These are phyloP conservation scores for Elaeagnus macrophylla DNA, from an alignment of 306 rosid species.

Conservation along the genomic window DNA sequence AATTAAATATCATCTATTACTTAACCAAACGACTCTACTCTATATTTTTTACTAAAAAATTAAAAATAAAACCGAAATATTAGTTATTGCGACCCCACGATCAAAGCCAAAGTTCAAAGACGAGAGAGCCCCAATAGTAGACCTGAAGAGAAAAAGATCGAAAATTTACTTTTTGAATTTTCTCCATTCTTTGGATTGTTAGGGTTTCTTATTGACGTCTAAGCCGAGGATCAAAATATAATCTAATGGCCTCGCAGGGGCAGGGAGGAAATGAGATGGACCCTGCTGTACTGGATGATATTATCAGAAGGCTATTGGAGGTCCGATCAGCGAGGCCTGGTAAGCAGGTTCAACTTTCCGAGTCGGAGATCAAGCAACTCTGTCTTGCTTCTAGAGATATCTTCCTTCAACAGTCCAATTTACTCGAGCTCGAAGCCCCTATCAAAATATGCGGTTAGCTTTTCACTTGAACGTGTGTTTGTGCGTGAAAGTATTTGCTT, in stretches of 20 bases:
- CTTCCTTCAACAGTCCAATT: conserved; percentile 71
- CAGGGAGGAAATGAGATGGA: conserved; percentile 43
- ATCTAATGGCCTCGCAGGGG: conserved; percentile 49
- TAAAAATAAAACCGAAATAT: no score
- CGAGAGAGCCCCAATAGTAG: conserved; percentile 7
- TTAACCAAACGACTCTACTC: no score
- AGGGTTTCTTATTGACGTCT: conserved; percentile 7
- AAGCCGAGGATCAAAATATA: conserved; percentile 13
- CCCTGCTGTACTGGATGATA: conserved; percentile 72
- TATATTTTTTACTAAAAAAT: no score
- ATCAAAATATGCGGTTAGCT: conserved; percentile 82
- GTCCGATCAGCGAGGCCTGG: conserved; percentile 76
- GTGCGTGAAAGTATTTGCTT: not conserved
- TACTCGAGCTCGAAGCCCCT: conserved; percentile 95
- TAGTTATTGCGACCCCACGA: no score
- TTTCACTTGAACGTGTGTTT: not conserved
- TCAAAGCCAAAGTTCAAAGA: conserved; percentile 7
- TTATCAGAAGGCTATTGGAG: conserved; percentile 73
- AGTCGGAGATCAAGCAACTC: conserved; percentile 88
- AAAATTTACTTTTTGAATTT: no score
- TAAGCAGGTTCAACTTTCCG: conserved; percentile 84
- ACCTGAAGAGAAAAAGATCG: not conserved
- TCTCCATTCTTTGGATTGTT: no score
- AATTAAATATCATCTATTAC: no score
- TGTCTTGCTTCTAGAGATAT: conserved; percentile 68